phyloP scores from a whole-genome alignment of 495 filamentous ascomycete species.

The Annulohypoxylon bovei region DNA sequence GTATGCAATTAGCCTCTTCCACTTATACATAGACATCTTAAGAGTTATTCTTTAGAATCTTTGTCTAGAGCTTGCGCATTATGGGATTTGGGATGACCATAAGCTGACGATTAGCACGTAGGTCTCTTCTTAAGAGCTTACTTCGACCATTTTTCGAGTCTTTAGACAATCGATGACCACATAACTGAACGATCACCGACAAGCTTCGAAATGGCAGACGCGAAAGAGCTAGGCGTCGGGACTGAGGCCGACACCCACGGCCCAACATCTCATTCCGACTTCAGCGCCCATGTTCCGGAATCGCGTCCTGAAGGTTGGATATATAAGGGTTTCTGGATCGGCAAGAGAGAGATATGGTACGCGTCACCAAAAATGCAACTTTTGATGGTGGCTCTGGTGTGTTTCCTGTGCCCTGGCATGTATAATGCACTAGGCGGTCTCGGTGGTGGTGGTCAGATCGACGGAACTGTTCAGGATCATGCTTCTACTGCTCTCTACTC shows the following conservation, averaged over 20 bases:
- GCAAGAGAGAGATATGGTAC: constrained; percentile 69
- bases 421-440: constrained; percentile 82
- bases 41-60: too few species aligned
- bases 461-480: constrained; percentile 70
- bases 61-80: background rate
- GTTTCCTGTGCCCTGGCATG: constrained; percentile 89
- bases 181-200: background rate
- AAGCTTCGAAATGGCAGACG: constrained; percentile 29
- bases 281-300: constrained; percentile 12
- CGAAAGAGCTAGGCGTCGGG: constrained; percentile 15
- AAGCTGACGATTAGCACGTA: constrained; percentile 22
- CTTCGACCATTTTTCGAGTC: constrained; percentile 24
- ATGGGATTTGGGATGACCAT: background rate
- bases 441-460: constrained; percentile 77
- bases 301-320: constrained; percentile 67
- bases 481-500: constrained; percentile 68
- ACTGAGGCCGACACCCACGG: constrained; percentile 19
- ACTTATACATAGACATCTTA: background rate
- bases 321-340: constrained; percentile 71
- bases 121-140: constrained; percentile 19
- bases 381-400: constrained; percentile 80
- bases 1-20: constrained; percentile 1
- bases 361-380: constrained; percentile 80
- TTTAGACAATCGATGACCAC: constrained; percentile 3
- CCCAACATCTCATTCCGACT: constrained; percentile 19